Base-by-base conservation (phyloP, 2,329 filamentous ascomycete species). In the Alternaria alternata region DNA sequence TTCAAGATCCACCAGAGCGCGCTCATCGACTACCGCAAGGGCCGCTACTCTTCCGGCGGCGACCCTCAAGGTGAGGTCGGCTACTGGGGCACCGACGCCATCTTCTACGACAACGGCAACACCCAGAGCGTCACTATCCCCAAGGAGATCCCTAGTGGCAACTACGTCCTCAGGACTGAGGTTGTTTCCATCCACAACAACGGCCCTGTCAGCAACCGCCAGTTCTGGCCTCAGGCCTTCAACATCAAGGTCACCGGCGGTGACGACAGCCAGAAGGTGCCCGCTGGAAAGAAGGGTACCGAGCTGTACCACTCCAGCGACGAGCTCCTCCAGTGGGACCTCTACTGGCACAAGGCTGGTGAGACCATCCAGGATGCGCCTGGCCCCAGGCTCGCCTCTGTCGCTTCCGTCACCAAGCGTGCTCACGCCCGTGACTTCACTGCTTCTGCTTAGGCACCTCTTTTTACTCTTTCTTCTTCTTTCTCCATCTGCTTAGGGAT, bases 181-280 rank as follows among this genome's bases (percentile, higher is more conserved):
- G 74, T 77, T 47, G 65, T 66, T 5, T 75, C 73, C 8, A 71
- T 77, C 58, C 75, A 77, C 68, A 75, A 75, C 68, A 75, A 74
- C 56, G 75, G 75, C 44, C 61, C 62, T 28, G 70, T 75, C 41
- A 61, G 65, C 28, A 52, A 75, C 46, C 66, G 73, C 55, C 75
- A 77, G 57, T 73, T 75, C 67, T 77, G 74, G 73, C 75, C 75
- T 7, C 73, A 76, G 62, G 73, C 72, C 18, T 75, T 75, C 69
- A 77, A 76, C 62, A 69, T 77, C 66, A 69, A 73, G 57, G 66
- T 77, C 36, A 71, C 69, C 7, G 72, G 71, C 20, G 74, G 74
- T 34, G 66, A 73, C 18, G 67, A 73, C 53, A 63, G 60, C 47
- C 61, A 68, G 16, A 11, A 64, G 30, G 54, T 75, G 2, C 74